Evolutionary conservation across 352 stramenopile species (phyloP), one percentile per base, ranked within the genome.

Genomic region (Phytophthora colocasiae): DNA sequence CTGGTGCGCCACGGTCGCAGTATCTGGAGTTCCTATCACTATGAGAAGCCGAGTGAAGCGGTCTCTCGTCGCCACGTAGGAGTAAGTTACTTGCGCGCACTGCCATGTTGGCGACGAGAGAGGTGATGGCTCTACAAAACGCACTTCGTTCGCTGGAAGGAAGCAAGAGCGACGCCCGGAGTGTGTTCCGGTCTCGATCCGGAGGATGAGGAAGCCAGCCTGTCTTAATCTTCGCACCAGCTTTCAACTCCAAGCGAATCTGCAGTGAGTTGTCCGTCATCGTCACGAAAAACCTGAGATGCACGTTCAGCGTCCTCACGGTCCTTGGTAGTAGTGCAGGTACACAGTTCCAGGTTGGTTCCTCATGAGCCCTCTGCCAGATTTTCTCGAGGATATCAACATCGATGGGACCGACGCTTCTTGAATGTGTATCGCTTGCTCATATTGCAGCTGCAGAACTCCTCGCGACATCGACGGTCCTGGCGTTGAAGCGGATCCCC

Each of bases 401-500:
- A 81, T 1, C 77, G 73, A n/a, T 19, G 78, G 81, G 10, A 85
- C 64, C 14, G 74, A 77, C n/a, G n/a, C 17, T 75, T 79, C 46
- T 86, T 82, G 38, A 83, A 69, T 12, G 68, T 78, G 58, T 81
- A 88, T 24, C 81, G 79, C 40, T 85, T 66, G 62, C 71, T 81
- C 19, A n/a, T n/a, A 90, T 57, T 14, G 48, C 57, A 26, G 62
- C 63, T 29, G 64, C 66, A n/a, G 44, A 88, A 90, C 22, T 86
- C 77, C 9, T 87, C 79, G 27, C 77, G 64, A n/a, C n/a, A 49
- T 90, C 81, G n/a, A 11, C 77, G 78, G 40, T 88, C 73, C 36
- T 75, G 66, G n/a, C n/a, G 63, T 90, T 90, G 43, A 90, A 90
- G 12, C 72, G 77, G 22, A 88, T 82, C n/a, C 7, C 81, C 79